Evolutionary conservation across 352 stramenopile genomes (phyloP).

Genomic region (Phytophthora pini): DNA sequence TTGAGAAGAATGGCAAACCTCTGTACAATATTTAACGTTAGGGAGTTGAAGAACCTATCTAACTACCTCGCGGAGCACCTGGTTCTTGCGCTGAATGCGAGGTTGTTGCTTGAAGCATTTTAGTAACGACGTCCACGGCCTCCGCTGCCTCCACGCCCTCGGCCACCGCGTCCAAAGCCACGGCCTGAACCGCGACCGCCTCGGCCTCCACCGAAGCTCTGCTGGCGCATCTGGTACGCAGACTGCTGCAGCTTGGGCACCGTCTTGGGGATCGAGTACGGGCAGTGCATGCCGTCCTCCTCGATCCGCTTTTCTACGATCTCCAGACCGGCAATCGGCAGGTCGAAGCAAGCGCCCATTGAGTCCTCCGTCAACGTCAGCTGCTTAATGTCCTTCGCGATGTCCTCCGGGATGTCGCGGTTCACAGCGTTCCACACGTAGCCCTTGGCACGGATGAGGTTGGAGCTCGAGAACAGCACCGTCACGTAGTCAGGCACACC

Average conservation of each 20-base stretch:
- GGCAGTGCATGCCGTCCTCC: constrained; percentile 53
- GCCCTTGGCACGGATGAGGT: constrained; percentile 85
- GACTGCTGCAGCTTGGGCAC: constrained; percentile 82
- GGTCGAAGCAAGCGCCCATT: constrained; percentile 92
- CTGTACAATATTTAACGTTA: constrained; percentile 52
- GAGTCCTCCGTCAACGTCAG: constrained; percentile 90
- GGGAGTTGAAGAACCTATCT: constrained; percentile 35
- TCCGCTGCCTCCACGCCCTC: constrained; percentile 45
- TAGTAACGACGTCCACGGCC: constrained; percentile 41
- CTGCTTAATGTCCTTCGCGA: constrained; percentile 87
- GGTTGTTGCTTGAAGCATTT: constrained; percentile 22
- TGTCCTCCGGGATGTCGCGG: constrained; percentile 80
- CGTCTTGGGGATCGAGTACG: constrained; percentile 82
- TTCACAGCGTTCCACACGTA: constrained; percentile 94
- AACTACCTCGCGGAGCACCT: constrained; percentile 30
- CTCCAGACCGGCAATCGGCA: constrained; percentile 72
- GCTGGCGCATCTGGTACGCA: constrained; percentile 54
- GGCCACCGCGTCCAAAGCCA: constrained; percentile 36
- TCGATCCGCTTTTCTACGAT: constrained; percentile 83
- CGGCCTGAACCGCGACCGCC: constrained; percentile 46
- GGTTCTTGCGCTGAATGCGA: constrained; percentile 12
- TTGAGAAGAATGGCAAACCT: constrained; percentile 33
- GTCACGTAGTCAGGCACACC: constrained; percentile 92
- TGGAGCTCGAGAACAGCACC: constrained; percentile 84
- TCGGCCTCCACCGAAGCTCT: constrained; percentile 52